phyloP scores from a whole-genome alignment of 768 basidiomycete genomes.

The Multifurca ochricompacta region DNA sequence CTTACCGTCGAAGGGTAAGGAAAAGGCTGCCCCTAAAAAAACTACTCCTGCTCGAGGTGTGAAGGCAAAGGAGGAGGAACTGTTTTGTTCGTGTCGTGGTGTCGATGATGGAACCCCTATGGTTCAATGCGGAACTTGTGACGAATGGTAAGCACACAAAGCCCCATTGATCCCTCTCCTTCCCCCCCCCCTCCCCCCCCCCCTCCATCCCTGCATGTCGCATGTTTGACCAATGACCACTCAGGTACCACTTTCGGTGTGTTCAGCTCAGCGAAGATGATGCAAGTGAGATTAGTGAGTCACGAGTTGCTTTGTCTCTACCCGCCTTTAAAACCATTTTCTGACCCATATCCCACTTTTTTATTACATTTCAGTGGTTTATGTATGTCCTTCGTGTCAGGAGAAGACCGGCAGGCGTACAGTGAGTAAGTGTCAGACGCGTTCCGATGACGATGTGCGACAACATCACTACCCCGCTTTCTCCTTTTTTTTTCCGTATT shows the following conservation, averaged over 20 bases:
- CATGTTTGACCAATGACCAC: background rate
- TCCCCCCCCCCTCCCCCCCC: background rate
- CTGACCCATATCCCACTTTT: background rate
- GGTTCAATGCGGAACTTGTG: slow-evolving; percentile 62
- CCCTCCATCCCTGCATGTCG: background rate
- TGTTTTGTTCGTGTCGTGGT: slow-evolving; percentile 53
- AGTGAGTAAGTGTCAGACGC: slow-evolving; percentile 60
- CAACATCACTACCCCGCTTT: slow-evolving; percentile 2
- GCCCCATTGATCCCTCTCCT: background rate
- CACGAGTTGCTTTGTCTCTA: background rate
- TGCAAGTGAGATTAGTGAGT: slow-evolving; percentile 72
- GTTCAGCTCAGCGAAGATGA: slow-evolving; percentile 49
- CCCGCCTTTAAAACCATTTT: background rate
- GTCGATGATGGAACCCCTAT: slow-evolving; percentile 72
- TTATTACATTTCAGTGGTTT: slow-evolving; percentile 41
- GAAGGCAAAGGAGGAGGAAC: slow-evolving; percentile 15
- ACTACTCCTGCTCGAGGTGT: slow-evolving; percentile 12
- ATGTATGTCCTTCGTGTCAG: slow-evolving; percentile 46
- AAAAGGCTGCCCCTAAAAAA: slow-evolving; percentile 8
- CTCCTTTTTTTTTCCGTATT: slow-evolving; percentile 7
- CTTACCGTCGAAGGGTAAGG: slow-evolving; percentile 13
- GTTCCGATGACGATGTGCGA: slow-evolving; percentile 3
- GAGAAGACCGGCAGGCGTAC: slow-evolving; percentile 52
- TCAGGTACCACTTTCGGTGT: slow-evolving; percentile 76
- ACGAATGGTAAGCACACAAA: slow-evolving; percentile 50